Evolutionary conservation across 768 basidiomycete genomes (phyloP).

Genomic region (Mycena vitilis): DNA sequence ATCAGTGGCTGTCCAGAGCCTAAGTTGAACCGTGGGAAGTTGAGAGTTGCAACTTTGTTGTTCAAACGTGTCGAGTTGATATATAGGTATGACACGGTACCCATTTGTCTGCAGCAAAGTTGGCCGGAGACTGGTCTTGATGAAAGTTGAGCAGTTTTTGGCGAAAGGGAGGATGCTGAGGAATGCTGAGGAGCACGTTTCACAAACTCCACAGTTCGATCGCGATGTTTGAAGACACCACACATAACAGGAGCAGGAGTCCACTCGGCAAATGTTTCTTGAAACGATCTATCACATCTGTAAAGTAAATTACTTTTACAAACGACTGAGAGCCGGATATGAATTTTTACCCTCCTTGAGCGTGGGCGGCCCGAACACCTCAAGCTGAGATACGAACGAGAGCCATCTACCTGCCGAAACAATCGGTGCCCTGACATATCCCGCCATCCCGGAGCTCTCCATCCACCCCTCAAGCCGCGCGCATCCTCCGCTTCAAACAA

Average conservation of each 20-base stretch:
- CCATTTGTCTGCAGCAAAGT: too few relatives aligned
- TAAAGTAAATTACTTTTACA: not conserved
- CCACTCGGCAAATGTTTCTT: not conserved
- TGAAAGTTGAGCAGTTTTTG: too few relatives aligned
- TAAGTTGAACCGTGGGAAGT: not conserved
- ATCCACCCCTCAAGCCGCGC: constrained; percentile 15
- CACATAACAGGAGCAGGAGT: too few relatives aligned
- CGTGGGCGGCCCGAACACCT: not conserved
- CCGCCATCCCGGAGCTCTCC: not conserved
- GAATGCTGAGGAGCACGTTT: too few relatives aligned
- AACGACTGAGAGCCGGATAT: not conserved
- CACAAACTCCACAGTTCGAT: not conserved
- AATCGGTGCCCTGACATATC: constrained; percentile 19
- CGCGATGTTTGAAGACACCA: too few relatives aligned
- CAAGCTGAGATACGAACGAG: not conserved
- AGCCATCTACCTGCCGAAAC: constrained; percentile 9
- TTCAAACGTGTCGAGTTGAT: too few relatives aligned
- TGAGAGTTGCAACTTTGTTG: too few relatives aligned
- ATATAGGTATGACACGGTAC: too few relatives aligned
- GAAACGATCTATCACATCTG: not conserved
- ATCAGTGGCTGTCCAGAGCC: not conserved
- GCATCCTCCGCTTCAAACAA: constrained; percentile 18
- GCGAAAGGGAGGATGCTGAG: too few relatives aligned
- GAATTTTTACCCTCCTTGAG: not conserved
- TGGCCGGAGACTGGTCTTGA: too few relatives aligned